Base-by-base conservation (phyloP, 1,139 yeast species). In the Saccharomyces hybrid region DNA sequence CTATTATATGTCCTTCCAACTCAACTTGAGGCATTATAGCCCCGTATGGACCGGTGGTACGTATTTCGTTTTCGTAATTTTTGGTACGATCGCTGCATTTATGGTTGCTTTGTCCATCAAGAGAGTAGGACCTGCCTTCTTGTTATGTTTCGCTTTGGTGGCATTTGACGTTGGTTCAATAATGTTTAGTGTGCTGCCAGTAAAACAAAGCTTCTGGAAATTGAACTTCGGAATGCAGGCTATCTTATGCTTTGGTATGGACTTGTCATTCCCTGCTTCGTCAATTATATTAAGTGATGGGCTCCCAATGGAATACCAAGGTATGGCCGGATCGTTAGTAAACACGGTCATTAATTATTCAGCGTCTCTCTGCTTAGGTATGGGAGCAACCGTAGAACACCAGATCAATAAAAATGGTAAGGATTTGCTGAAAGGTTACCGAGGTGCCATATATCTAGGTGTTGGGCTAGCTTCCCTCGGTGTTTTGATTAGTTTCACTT, bases 321-420 rank as follows among this genome's bases (percentile, higher is more conserved):
- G 84, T 31, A 79, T 80, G 80, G 84, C 83, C 0, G 83, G 83
- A 1, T 79, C 83, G 1, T 66, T 80, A 54, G 81, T 80, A 1
- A 72, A 80, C 27, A 81, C 85, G 0, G 78, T 79, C 56, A 75
- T 78, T n/a, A 80, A 79, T 62, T 80, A 80, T 59, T 78, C 82
- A 1, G 81, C 78, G 58, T 78, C 83, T 0, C 64, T 81, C 5
- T 75, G 78, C 52, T 69, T 80, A 48, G 83, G 82, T 13, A 71
- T 80, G 49, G 78, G 78, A 7, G 74, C 76, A 16, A 76, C 80
- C 8, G 79, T 79, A 3, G 82, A 80, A 59, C 64, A 67, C 0
- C 73, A 75, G 53, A 69, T 75, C 1, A 64, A 64, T 25, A 63
- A 66, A 13, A 51, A 53, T 5, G 63, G 69, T 2, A 57, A 65